Evolutionary conservation across 169 alveolate species (phyloP).

Genomic region (Plasmodium vinckei): DNA sequence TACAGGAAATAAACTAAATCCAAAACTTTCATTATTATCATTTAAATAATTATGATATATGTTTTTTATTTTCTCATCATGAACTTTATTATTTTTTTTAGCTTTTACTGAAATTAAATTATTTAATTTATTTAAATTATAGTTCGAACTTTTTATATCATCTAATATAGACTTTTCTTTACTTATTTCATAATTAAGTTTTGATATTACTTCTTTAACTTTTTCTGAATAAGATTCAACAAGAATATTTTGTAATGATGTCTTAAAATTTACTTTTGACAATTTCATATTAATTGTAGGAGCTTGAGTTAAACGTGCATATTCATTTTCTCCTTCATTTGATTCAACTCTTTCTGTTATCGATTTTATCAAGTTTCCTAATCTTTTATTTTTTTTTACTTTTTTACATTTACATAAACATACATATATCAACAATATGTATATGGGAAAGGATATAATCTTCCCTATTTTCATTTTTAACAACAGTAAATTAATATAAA

Average conservation of each 20-base stretch:
- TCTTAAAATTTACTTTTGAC: conserved; percentile 36
- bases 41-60: conserved; percentile 38
- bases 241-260: conserved; percentile 48
- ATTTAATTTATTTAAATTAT: conserved; percentile 14
- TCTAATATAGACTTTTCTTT: conserved; percentile 39
- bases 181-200: conserved; percentile 29
- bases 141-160: conserved; percentile 48
- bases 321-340: conserved; percentile 67
- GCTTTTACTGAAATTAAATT: conserved; percentile 14
- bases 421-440: neutral
- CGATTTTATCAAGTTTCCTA: conserved; percentile 40
- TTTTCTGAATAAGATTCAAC: conserved; percentile 69
- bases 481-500: neutral
- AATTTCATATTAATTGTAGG: conserved; percentile 44
- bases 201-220: conserved; percentile 41
- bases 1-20: conserved; percentile 55
- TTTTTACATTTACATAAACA: conserved; percentile 22
- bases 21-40: conserved; percentile 36
- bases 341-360: conserved; percentile 49
- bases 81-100: conserved; percentile 3
- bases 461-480: neutral
- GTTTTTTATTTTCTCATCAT: conserved; percentile 7
- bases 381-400: conserved; percentile 23
- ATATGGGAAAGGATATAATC: neutral
- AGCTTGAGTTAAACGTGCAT: conserved; percentile 72